These are phyloP conservation scores for Taxawa tesnikishii DNA, from an alignment of 2,329 filamentous ascomycete genomes.

Conservation along the genomic window DNA sequence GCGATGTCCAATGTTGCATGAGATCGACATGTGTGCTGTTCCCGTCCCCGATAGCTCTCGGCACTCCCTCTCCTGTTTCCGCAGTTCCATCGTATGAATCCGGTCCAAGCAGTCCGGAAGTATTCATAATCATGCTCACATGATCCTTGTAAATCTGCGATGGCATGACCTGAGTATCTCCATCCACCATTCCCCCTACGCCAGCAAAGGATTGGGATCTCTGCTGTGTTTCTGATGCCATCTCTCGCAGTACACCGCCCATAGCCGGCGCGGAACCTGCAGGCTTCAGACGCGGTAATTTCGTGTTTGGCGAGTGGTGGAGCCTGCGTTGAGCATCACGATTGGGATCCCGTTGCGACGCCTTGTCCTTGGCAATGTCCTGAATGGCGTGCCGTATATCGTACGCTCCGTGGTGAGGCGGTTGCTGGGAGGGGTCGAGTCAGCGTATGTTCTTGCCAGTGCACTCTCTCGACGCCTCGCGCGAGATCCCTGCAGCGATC, in stretches of 20 bases:
- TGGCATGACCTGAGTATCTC: slow-evolving; percentile 34
- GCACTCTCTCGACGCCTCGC: slow-evolving; percentile 1
- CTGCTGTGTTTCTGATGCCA: slow-evolving; percentile 2
- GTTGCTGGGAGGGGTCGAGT: slow-evolving; percentile 1
- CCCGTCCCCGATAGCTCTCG: neutral
- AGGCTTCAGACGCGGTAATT: slow-evolving; percentile 4
- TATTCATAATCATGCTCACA: neutral
- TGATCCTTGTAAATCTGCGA: slow-evolving; percentile 31
- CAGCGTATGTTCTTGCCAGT: slow-evolving; percentile 1
- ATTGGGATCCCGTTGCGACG: neutral
- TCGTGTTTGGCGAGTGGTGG: slow-evolving; percentile 5
- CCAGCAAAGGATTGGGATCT: slow-evolving; percentile 22
- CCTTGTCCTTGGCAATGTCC: neutral
- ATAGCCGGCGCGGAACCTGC: slow-evolving; percentile 4
- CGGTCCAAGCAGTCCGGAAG: slow-evolving; percentile 1
- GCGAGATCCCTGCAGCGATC: slow-evolving; percentile 1
- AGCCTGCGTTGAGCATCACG: slow-evolving; percentile 1
- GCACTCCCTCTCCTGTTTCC: slow-evolving; percentile 8
- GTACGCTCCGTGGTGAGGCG: neutral
- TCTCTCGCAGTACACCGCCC: slow-evolving; percentile 5
- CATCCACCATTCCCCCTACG: slow-evolving; percentile 19
- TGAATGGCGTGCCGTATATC: neutral
- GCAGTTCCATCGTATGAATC: slow-evolving; percentile 4
- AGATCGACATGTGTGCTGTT: slow-evolving; percentile 21
- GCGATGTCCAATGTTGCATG: slow-evolving; percentile 12